Percentiles rank a stretch among this genome's conserved stretches.
phyloP scores from a whole-genome alignment of 2,329 filamentous ascomycete genomes.

The Colletotrichum sp. region DNA sequence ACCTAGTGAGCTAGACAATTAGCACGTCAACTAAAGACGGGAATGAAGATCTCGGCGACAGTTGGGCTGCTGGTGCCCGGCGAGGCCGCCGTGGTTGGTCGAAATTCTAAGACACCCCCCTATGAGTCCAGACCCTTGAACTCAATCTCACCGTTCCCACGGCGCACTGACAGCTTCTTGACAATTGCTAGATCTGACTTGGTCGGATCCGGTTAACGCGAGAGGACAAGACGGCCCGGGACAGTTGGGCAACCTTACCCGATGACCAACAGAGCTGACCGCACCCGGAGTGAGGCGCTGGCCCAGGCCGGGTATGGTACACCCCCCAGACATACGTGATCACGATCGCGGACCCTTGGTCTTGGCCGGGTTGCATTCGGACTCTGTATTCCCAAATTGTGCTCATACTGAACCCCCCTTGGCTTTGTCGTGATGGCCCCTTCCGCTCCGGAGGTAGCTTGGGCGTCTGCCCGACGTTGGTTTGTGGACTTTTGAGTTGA shows the following conservation, averaged over 20 bases:
- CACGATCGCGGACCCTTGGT: neutral
- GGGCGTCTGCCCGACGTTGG: neutral
- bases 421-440: neutral
- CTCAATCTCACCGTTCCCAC: neutral
- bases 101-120: neutral
- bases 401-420: neutral
- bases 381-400: neutral
- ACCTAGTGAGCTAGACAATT: neutral
- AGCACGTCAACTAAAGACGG: neutral
- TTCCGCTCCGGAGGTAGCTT: neutral
- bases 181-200: neutral
- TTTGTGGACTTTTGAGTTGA: slow-evolving; percentile 8
- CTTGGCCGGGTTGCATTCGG: neutral
- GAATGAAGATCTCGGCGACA: neutral
- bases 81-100: neutral
- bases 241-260: neutral
- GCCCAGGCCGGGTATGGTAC: neutral
- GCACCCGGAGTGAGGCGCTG: slow-evolving; percentile 7
- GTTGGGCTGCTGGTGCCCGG: neutral
- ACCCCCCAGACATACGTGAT: neutral
- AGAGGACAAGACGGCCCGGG: neutral
- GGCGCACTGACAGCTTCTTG: neutral
- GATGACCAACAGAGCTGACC: neutral
- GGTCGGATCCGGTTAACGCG: neutral
- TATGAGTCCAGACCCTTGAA: neutral